A percentile compares a stretch with the other conserved stretches of the same genome.
These are phyloP conservation scores for Sclerotinia spermophila DNA, from an alignment of 2,329 filamentous ascomycete species.

Conservation along the genomic window DNA sequence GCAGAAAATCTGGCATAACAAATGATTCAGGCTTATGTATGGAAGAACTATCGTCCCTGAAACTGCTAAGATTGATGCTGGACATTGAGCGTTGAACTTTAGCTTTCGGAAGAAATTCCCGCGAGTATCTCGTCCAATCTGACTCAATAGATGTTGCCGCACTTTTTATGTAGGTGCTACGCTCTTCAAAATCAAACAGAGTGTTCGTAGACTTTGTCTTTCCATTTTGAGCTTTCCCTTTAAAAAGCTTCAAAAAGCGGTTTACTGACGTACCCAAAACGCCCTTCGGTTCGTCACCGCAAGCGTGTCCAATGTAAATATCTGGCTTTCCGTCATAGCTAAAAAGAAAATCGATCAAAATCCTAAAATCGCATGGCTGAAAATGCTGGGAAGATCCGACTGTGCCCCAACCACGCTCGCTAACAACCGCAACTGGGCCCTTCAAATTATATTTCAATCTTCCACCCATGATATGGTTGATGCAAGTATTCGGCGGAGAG, in stretches of 20 bases:
- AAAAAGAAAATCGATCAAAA: conserved; percentile 1
- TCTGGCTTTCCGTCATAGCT: not conserved
- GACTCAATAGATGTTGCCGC: not conserved
- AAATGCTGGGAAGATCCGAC: not conserved
- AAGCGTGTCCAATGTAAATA: not conserved
- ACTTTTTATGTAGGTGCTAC: not conserved
- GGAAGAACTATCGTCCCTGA: not conserved
- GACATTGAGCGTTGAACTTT: not conserved
- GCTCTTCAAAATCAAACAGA: not conserved
- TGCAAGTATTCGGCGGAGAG: not conserved
- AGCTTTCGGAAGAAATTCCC: not conserved
- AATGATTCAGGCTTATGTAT: not conserved
- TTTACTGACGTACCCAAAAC: not conserved
- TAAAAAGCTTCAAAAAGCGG: not conserved
- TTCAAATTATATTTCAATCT: not conserved
- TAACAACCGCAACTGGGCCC: conserved; percentile 1
- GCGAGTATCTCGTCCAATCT: not conserved
- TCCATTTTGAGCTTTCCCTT: not conserved
- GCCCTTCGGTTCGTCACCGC: not conserved
- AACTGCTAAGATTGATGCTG: not conserved
- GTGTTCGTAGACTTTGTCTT: not conserved
- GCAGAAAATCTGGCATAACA: not conserved
- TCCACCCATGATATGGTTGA: not conserved
- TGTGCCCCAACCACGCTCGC: not conserved
- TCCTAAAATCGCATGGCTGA: not conserved